Evolutionary conservation across 192 early-diverging fungal genomes (phyloP), one percentile per base, ranked within the genome.

Genomic region (Coemansia sp.): DNA sequence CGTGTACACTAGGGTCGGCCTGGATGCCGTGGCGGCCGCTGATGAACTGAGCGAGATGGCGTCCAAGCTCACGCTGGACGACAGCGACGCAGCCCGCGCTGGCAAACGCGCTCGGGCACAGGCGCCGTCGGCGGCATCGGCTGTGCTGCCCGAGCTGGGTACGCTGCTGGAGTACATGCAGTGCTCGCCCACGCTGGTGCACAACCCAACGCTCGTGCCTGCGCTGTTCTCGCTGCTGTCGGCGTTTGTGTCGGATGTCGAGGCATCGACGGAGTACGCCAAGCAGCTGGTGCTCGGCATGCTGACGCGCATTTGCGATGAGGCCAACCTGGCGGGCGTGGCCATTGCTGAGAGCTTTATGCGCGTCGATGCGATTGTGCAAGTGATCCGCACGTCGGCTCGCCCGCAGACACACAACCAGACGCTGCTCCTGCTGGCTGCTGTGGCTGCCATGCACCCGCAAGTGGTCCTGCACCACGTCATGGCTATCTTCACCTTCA

Each of bases 401-500:
- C 97, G 96, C 69, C 93, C 97, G 23, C 95, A 97, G 78, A 97
- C 95, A 13, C 93, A 95, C 78, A 97, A 95, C 85, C 86, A 89
- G 56, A 83, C 89, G 36, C 86, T 99, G 35, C 77, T 93, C 24
- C 77, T 99, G 57, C 87, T 99, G 87, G 90, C 94, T 0, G 86
- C 92, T 9, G 89, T 97, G 36, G 95, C 94, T 0, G 82, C 83
- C 6, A 69, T 91, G 50, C 90, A 87, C 67, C 92, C 97, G 3
- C 88, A 95, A 36, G 83, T 83, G 55, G 95, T 99, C 5, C 82
- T 99, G 21, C 85, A 92, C 63, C 92, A 94, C 76, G 91, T 95
- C 55, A 97, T 99, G 90, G 94, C 95, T 20, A 88, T 97, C 24
- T 99, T 99, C 69, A 99, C 94, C 11, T 97, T 97, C 70, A 95